Conservation (phyloP, 2,329 filamentous ascomycete genomes). For the Pestalotiopsis sp. region DNA sequence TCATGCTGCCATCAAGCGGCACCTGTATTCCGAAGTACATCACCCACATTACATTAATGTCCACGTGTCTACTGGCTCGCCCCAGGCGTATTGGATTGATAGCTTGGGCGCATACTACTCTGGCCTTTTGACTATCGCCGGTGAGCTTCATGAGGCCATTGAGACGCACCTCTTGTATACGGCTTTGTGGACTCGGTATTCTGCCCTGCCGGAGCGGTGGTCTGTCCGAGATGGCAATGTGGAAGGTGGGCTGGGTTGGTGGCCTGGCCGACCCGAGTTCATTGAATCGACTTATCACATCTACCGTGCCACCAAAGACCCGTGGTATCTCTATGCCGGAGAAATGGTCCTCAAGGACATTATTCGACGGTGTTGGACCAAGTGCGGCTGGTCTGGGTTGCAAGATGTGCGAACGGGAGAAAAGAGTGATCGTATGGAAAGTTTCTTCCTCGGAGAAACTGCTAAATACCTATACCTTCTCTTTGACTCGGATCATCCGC, state of each 20-base stretch:
- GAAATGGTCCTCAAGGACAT: constrained; percentile 95
- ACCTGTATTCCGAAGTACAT: constrained; percentile 83
- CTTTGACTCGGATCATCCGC: constrained; percentile 81
- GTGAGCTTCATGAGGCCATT: constrained; percentile 88
- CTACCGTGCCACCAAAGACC: constrained; percentile 90
- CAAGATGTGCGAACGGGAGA: constrained; percentile 83
- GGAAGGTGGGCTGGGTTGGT: constrained; percentile 88
- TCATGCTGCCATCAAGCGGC: constrained; percentile 83
- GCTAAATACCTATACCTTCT: constrained; percentile 94
- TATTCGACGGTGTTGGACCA: constrained; percentile 82
- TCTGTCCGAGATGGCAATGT: constrained; percentile 82
- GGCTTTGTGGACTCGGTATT: constrained; percentile 91
- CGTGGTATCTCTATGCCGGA: constrained; percentile 93
- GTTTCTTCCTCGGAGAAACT: constrained; percentile 96
- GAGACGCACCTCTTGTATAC: constrained; percentile 89
- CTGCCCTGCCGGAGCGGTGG: constrained; percentile 93
- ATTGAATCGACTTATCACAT: constrained; percentile 96
- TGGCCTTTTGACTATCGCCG: constrained; percentile 81
- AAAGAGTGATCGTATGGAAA: constrained; percentile 94
- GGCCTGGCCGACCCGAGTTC: constrained; percentile 93
- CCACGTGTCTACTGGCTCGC: constrained; percentile 84
- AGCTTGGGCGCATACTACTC: constrained; percentile 95
- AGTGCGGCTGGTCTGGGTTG: constrained; percentile 91
- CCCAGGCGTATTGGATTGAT: constrained; percentile 92
- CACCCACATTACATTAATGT: constrained; percentile 94